Evolutionary conservation across 164 flowering plant species (phyloP).

Genomic region (Sextonia rubra): DNA sequence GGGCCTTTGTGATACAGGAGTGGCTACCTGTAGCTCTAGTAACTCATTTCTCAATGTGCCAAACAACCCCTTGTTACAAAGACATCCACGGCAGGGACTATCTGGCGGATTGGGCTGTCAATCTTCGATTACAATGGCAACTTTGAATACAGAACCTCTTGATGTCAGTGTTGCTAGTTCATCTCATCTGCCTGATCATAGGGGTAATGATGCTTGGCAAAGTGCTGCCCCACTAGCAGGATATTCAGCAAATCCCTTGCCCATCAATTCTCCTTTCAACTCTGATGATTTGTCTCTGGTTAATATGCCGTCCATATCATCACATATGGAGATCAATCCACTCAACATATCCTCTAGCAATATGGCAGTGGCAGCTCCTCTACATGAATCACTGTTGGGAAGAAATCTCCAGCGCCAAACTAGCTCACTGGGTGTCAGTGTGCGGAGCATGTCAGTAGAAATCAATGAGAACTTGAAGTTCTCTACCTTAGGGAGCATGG

Average conservation of each 20-base stretch:
- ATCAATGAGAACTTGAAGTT: constrained; percentile 14
- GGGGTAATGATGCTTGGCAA: constrained; percentile 45
- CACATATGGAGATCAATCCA: constrained; percentile 21
- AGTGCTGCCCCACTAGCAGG: constrained; percentile 33
- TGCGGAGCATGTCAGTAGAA: constrained; percentile 12
- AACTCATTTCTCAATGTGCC: constrained; percentile 30
- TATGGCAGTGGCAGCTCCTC: constrained; percentile 16
- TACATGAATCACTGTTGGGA: constrained; percentile 24
- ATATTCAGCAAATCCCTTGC: constrained; percentile 29
- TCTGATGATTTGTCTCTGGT: constrained; percentile 19
- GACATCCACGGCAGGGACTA: constrained; percentile 17
- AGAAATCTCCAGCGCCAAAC: constrained; percentile 33
- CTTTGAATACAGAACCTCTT: constrained; percentile 22
- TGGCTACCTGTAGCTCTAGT: constrained; percentile 21
- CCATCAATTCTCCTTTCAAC: constrained; percentile 23
- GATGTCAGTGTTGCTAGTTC: constrained; percentile 21
- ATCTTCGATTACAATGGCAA: constrained; percentile 22
- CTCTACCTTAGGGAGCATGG: constrained; percentile 12
- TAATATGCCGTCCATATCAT: constrained; percentile 20
- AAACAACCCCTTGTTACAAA: constrained; percentile 39
- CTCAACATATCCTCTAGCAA: constrained; percentile 27
- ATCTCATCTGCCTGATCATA: constrained; percentile 31
- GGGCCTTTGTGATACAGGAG: constrained; percentile 27
- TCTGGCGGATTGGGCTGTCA: constrained; percentile 27
- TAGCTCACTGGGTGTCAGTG: constrained; percentile 17